These are phyloP conservation scores for Trichophyton benhamiae DNA, from an alignment of 2,329 filamentous ascomycete species.

Conservation along the genomic window DNA sequence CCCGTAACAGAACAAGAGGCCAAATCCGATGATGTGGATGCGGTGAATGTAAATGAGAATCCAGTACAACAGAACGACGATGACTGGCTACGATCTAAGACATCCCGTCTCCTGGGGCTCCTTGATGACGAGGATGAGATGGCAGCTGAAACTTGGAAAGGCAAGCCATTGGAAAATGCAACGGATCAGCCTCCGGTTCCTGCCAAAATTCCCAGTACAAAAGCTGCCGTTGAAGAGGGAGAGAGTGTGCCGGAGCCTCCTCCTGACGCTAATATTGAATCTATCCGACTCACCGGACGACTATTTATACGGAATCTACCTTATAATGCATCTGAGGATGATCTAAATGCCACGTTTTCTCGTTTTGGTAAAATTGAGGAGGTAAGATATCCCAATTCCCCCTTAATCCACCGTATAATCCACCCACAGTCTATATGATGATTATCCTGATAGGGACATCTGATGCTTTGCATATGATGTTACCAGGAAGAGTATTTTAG, in stretches of 20 bases:
- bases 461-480: slow-evolving; percentile 92
- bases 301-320: slow-evolving; percentile 83
- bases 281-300: slow-evolving; percentile 59
- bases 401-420: neutral
- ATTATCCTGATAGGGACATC: slow-evolving; percentile 99
- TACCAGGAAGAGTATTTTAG: slow-evolving; percentile 96
- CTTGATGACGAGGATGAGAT: slow-evolving; percentile 51
- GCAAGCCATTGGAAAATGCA: slow-evolving; percentile 6
- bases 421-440: slow-evolving; percentile 53
- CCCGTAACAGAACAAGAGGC: slow-evolving; percentile 1
- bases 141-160: slow-evolving; percentile 9
- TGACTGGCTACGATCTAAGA: slow-evolving; percentile 85
- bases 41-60: slow-evolving; percentile 13
- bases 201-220: neutral
- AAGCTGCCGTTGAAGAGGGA: slow-evolving; percentile 17
- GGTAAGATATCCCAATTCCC: slow-evolving; percentile 47
- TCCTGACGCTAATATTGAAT: slow-evolving; percentile 41
- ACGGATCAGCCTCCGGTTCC: neutral
- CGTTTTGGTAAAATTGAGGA: slow-evolving; percentile 69
- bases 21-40: neutral
- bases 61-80: slow-evolving; percentile 50
- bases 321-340: slow-evolving; percentile 64
- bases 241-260: slow-evolving; percentile 21
- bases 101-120: slow-evolving; percentile 72
- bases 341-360: slow-evolving; percentile 58